Evolutionary conservation across 1,139 yeast genomes (phyloP).

Genomic region (Eremothecium cymbalariae): DNA sequence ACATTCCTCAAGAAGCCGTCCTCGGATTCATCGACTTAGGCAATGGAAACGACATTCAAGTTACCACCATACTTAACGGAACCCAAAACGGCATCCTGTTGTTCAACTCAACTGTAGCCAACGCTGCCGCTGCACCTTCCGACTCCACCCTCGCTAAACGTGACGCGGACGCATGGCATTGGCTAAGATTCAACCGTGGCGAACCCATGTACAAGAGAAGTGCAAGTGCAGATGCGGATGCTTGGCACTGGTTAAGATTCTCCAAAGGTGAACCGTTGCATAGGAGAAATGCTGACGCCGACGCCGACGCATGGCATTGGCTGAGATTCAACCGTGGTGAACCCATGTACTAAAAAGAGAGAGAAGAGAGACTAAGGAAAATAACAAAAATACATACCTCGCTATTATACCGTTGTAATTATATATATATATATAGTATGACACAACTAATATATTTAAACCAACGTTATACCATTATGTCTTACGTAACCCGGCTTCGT

Average conservation of each 20-base stretch:
- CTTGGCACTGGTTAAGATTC: too few species aligned
- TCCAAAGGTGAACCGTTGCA: too few species aligned
- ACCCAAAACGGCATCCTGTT: not conserved
- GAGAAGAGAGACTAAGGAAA: too few species aligned
- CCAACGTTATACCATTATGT: too few species aligned
- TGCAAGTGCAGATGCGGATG: slow-evolving; percentile 14
- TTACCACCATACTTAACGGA: not conserved
- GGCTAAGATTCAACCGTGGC: too few species aligned
- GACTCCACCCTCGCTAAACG: not conserved
- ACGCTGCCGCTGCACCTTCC: not conserved
- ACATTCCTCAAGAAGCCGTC: not conserved
- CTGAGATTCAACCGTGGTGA: slow-evolving; percentile 22
- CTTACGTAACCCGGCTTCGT: too few species aligned
- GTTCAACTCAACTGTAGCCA: not conserved
- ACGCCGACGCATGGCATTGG: slow-evolving; percentile 29
- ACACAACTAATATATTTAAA: too few species aligned
- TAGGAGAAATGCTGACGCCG: too few species aligned
- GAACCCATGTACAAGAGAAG: too few species aligned
- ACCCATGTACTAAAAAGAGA: slow-evolving; percentile 25
- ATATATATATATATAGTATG: too few species aligned
- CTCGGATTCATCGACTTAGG: not conserved
- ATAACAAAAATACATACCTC: too few species aligned
- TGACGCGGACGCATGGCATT: slow-evolving; percentile 2
- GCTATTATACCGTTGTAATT: too few species aligned
- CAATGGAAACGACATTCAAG: not conserved